A percentile compares a stretch with the other conserved stretches of the same genome.
Evolutionary conservation across 225 moss, liverwort and hornwort species (phyloP).

Genomic region (Bryoerythrophyllum caledonicum): DNA sequence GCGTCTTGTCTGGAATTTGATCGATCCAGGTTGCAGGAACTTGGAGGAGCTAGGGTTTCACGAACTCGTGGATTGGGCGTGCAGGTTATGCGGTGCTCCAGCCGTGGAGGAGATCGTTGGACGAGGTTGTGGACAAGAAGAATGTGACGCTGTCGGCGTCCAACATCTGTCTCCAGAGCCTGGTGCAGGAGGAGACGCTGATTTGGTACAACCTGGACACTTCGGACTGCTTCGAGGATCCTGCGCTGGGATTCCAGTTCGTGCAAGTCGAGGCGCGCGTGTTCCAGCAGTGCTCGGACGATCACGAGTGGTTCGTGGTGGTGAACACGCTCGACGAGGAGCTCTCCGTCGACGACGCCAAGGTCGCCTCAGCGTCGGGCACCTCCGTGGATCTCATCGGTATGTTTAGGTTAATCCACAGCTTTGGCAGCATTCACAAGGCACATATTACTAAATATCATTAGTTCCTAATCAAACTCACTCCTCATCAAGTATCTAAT

Average conservation of each 20-base stretch:
- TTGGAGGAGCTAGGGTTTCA: no score
- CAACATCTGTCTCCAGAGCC: constrained; percentile 40
- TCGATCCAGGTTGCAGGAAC: no score
- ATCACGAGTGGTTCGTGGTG: constrained; percentile 44
- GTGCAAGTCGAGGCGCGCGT: constrained; percentile 44
- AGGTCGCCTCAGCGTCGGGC: neutral
- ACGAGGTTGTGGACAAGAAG: neutral
- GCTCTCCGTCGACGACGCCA: constrained; percentile 21
- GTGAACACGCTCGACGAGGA: constrained; percentile 34
- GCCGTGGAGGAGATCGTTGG: constrained; percentile 17
- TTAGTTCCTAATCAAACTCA: no score
- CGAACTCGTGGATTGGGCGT: no score
- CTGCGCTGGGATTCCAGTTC: constrained; percentile 15
- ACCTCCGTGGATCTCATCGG: constrained; percentile 34
- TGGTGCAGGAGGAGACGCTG: constrained; percentile 17
- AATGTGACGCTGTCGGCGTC: constrained; percentile 27
- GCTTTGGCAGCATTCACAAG: no score
- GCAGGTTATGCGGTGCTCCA: constrained; percentile 22
- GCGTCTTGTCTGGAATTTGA: neutral
- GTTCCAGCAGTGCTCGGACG: constrained; percentile 32
- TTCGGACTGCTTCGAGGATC: constrained; percentile 34
- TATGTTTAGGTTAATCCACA: neutral
- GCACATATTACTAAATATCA: no score
- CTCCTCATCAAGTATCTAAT: no score
- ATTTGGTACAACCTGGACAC: constrained; percentile 40